Conservation (phyloP, 176 grass and related monocot species). For the Cocos nucifera region DNA sequence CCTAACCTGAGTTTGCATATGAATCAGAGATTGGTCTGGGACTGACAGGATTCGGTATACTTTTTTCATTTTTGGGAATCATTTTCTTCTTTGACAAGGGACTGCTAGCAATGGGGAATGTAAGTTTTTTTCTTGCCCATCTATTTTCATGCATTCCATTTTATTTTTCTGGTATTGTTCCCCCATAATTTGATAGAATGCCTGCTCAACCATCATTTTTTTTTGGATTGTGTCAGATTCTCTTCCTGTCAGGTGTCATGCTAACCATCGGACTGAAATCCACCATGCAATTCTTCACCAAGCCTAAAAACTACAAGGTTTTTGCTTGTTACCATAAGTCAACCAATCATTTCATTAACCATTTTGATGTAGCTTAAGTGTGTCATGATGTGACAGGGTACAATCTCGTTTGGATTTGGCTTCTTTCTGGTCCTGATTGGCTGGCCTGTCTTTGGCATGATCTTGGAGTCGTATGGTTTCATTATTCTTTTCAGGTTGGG, state of each 20-base stretch:
- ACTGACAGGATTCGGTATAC: constrained; percentile 89
- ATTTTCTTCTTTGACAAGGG: constrained; percentile 96
- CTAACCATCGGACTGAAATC: constrained; percentile 95
- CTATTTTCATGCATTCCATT: constrained; percentile 6
- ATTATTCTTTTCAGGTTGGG: constrained; percentile 84
- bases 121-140: constrained; percentile 19
- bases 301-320: constrained; percentile 98
- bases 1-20: background rate
- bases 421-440: constrained; percentile 89
- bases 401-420: constrained; percentile 83
- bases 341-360: background rate
- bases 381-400: constrained; percentile 54
- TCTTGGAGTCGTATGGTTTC: constrained; percentile 94
- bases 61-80: constrained; percentile 91
- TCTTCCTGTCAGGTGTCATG: constrained; percentile 91
- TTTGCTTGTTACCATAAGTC: background rate
- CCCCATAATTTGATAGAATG: background rate
- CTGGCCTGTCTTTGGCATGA: constrained; percentile 92
- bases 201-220: constrained; percentile 4
- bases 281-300: constrained; percentile 98
- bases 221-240: constrained; percentile 49
- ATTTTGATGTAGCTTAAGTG: no score
- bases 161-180: background rate
- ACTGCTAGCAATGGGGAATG: constrained; percentile 95
- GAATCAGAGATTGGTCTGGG: constrained; percentile 78